Conservation (phyloP, 495 filamentous ascomycete species). For the Wilcoxina mikolae region DNA sequence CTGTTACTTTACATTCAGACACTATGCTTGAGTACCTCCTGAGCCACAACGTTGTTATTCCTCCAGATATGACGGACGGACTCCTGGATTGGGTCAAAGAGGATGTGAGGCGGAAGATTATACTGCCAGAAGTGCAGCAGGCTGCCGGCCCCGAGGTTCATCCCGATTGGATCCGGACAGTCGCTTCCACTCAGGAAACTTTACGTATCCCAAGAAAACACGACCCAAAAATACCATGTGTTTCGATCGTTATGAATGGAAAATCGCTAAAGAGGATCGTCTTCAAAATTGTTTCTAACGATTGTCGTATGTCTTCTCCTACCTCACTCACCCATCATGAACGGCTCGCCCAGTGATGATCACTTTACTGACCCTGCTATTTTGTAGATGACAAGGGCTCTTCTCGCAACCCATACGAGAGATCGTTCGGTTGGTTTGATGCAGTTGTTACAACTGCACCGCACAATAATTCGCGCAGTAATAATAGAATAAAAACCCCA, state of each 20-base stretch:
- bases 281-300: neutral
- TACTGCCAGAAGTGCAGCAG: neutral
- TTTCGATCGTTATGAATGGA: neutral
- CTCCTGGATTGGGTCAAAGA: too few species aligned
- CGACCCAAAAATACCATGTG: too few species aligned
- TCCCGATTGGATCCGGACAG: neutral
- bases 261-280: neutral
- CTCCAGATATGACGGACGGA: neutral
- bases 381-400: neutral
- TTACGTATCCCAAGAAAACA: too few species aligned
- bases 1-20: neutral
- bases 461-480: neutral
- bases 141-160: neutral
- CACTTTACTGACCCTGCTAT: neutral
- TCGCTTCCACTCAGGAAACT: too few species aligned
- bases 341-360: neutral
- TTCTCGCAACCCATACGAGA: neutral
- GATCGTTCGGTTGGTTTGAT: neutral
- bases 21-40: neutral
- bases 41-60: neutral
- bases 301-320: neutral
- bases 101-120: too few species aligned
- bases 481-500: too few species aligned
- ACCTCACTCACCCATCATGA: too few species aligned
- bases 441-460: neutral